Percentiles rank a stretch among this genome's conserved stretches.
Evolutionary conservation across 306 rosid genomes (phyloP).

Genomic region (Quercus bicolor): DNA sequence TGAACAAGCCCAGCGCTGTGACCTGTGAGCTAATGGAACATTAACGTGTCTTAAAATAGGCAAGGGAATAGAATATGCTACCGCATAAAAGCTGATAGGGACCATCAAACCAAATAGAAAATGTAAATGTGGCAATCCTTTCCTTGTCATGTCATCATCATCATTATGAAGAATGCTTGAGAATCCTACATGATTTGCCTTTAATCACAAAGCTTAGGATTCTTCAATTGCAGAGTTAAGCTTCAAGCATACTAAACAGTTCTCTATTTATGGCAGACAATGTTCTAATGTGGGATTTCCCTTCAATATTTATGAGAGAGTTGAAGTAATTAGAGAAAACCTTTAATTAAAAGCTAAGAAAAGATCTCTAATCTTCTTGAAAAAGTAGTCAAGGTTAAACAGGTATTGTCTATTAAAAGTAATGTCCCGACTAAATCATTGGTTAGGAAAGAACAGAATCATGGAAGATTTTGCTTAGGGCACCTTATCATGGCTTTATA

Average conservation of each 20-base stretch:
- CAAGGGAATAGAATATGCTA: conserved; percentile 25
- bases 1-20: conserved; percentile 7
- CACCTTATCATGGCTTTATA: conserved; percentile 30
- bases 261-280: background rate
- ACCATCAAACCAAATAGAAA: conserved; percentile 22
- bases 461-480: conserved; percentile 19
- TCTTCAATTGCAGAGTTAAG: conserved; percentile 9
- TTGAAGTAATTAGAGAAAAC: conserved; percentile 4
- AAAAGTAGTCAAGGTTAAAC: conserved; percentile 44
- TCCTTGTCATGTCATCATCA: conserved; percentile 23
- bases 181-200: conserved; percentile 1
- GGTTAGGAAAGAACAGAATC: conserved; percentile 38
- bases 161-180: conserved; percentile 23
- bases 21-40: conserved; percentile 14
- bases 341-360: conserved; percentile 1
- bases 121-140: conserved; percentile 20
- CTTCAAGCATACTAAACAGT: conserved; percentile 28
- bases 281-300: background rate
- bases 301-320: background rate
- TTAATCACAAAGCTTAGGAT: conserved; percentile 18
- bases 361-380: conserved; percentile 12
- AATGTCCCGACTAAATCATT: conserved; percentile 32
- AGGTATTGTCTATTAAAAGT: conserved; percentile 27
- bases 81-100: conserved; percentile 14
- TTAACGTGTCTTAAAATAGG: conserved; percentile 13